phyloP scores from a whole-genome alignment of 768 basidiomycete species.

The Hygrocybe coccinea region DNA sequence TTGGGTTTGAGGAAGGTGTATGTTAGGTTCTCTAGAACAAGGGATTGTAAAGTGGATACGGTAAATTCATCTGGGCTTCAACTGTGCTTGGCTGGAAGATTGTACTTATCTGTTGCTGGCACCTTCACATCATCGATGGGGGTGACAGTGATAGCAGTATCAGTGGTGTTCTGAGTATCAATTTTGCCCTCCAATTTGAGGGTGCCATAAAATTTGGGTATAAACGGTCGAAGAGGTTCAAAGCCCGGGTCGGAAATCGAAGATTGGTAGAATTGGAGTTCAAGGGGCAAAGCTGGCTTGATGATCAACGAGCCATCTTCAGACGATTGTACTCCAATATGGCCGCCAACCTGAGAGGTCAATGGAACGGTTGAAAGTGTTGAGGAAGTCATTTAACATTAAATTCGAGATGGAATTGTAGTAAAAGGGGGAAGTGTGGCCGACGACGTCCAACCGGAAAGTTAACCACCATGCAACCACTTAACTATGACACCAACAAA shows the following conservation, averaged over 20 bases:
- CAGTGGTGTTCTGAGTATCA: background rate
- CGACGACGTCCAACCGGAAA: background rate
- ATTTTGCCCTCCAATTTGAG: constrained; percentile 42
- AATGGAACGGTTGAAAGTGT: constrained; percentile 31
- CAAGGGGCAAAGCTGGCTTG: constrained; percentile 63
- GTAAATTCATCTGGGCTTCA: background rate
- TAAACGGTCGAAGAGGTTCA: constrained; percentile 48
- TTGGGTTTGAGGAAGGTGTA: constrained; percentile 74
- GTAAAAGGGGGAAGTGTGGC: background rate
- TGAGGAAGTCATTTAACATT: constrained; percentile 1
- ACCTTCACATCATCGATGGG: background rate
- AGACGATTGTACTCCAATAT: constrained; percentile 63
- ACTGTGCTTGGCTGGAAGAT: background rate
- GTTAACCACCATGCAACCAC: background rate
- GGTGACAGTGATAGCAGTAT: constrained; percentile 1
- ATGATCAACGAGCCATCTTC: constrained; percentile 76
- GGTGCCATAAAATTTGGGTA: constrained; percentile 77
- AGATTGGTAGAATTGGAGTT: constrained; percentile 67
- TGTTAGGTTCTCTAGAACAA: constrained; percentile 83
- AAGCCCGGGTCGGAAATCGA: constrained; percentile 40
- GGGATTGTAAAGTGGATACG: constrained; percentile 45
- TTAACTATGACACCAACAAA: constrained; percentile 31
- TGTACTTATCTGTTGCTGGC: constrained; percentile 7
- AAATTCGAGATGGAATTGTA: background rate
- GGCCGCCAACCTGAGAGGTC: constrained; percentile 73